Percentiles rank a stretch among this genome's conserved stretches.
These are phyloP conservation scores for Paecilomyces sp. DNA, from an alignment of 2,329 filamentous ascomycete species.

Conservation along the genomic window DNA sequence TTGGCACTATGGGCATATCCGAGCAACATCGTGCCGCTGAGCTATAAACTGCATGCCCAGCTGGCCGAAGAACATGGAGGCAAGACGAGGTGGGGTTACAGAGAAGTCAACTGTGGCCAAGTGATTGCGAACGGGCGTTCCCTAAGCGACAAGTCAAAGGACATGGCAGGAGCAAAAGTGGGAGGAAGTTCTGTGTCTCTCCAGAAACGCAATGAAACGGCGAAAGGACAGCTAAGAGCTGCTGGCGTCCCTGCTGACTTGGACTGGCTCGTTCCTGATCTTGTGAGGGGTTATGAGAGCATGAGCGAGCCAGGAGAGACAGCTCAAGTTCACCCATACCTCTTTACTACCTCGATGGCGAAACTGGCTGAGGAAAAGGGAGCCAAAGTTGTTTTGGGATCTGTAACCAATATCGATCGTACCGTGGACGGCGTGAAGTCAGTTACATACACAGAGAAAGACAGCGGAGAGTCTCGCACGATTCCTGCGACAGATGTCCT, in stretches of 20 bases:
- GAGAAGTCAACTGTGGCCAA: constrained; percentile 67
- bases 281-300: constrained; percentile 64
- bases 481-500: constrained; percentile 54
- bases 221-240: constrained; percentile 44
- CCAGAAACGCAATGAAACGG: constrained; percentile 49
- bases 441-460: constrained; percentile 56
- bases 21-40: constrained; percentile 71
- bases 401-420: constrained; percentile 62
- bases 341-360: constrained; percentile 82
- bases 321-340: constrained; percentile 86
- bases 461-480: constrained; percentile 39
- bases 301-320: constrained; percentile 80
- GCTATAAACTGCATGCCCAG: constrained; percentile 74
- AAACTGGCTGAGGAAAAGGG: constrained; percentile 64
- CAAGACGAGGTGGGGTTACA: constrained; percentile 75
- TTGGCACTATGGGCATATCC: constrained; percentile 92
- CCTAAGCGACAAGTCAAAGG: constrained; percentile 24
- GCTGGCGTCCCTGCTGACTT: constrained; percentile 67
- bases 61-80: constrained; percentile 80
- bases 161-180: constrained; percentile 12
- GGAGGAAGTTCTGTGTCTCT: constrained; percentile 41
- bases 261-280: constrained; percentile 70
- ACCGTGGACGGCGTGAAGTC: constrained; percentile 47
- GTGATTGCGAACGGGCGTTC: constrained; percentile 46
- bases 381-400: constrained; percentile 59